Percentiles rank a stretch among this genome's conserved stretches.
Conservation (phyloP, 768 basidiomycete species). For the Tulasnella sp. region DNA sequence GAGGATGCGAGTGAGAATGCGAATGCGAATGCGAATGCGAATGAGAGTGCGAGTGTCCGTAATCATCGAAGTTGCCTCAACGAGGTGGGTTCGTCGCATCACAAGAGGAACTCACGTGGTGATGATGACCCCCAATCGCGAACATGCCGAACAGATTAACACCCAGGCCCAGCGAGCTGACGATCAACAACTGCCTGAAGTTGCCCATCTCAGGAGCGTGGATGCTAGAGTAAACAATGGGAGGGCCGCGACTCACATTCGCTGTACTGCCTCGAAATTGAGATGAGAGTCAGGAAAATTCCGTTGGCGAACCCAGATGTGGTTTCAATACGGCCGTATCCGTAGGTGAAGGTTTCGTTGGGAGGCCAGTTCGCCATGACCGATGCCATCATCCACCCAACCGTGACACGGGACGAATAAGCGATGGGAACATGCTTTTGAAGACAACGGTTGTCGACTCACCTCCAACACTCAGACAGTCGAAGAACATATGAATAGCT, state of each 20-base stretch:
- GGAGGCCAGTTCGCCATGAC: slow-evolving; percentile 98
- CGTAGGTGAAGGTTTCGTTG: slow-evolving; percentile 90
- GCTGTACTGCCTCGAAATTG: slow-evolving; percentile 91
- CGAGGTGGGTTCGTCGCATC: not conserved
- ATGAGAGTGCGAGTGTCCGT: slow-evolving; percentile 47
- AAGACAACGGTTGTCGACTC: not conserved
- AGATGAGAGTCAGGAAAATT: slow-evolving; percentile 85
- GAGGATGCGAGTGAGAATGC: slow-evolving; percentile 13
- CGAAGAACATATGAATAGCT: slow-evolving; percentile 99
- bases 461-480: slow-evolving; percentile 76
- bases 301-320: slow-evolving; percentile 97
- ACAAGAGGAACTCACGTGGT: slow-evolving; percentile 43
- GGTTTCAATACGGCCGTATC: slow-evolving; percentile 91
- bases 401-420: slow-evolving; percentile 30
- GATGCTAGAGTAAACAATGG: slow-evolving; percentile 36
- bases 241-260: slow-evolving; percentile 48
- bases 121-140: slow-evolving; percentile 93
- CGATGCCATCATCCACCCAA: slow-evolving; percentile 89
- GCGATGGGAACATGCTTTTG: not conserved
- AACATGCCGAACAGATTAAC: slow-evolving; percentile 99
- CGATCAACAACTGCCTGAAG: too few relatives aligned
- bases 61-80: not conserved
- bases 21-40: slow-evolving; percentile 24
- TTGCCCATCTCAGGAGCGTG: slow-evolving; percentile 98
- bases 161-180: slow-evolving; percentile 69